Percentiles rank a stretch among this genome's conserved stretches.
These are phyloP conservation scores for Chrysochromulina parva DNA, from an alignment of 78 protist genomes.

Conservation along the genomic window DNA sequence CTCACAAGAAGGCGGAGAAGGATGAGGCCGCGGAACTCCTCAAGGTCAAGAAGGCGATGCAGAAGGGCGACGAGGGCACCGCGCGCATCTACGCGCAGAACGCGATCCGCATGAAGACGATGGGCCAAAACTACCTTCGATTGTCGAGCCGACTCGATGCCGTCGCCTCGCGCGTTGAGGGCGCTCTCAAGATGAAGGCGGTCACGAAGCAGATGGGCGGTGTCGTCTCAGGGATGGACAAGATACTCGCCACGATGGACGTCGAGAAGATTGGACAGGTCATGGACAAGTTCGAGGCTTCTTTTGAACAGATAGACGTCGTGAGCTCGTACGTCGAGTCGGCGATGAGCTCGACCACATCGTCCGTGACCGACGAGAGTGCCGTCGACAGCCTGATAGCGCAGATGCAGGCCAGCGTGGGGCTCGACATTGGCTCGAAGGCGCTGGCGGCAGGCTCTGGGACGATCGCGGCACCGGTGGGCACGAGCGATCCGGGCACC, in stretches of 20 bases:
- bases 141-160: slow-evolving; percentile 91
- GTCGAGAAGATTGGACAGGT: slow-evolving; percentile 67
- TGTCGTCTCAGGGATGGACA: slow-evolving; percentile 84
- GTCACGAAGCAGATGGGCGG: slow-evolving; percentile 83
- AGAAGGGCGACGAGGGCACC: slow-evolving; percentile 91
- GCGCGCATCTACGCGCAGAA: slow-evolving; percentile 96
- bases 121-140: slow-evolving; percentile 74
- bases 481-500: too few species aligned
- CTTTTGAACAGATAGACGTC: slow-evolving; percentile 92
- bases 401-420: too few species aligned
- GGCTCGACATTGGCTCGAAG: too few species aligned
- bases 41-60: slow-evolving; percentile 76
- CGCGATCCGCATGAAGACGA: slow-evolving; percentile 89
- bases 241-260: slow-evolving; percentile 81
- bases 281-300: slow-evolving; percentile 95
- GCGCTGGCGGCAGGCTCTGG: too few species aligned
- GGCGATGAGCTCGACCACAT: slow-evolving; percentile 59
- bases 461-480: too few species aligned
- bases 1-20: slow-evolving; percentile 54
- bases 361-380: too few species aligned
- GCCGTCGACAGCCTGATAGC: too few species aligned
- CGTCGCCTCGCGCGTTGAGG: slow-evolving; percentile 89
- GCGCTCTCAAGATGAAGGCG: slow-evolving; percentile 85
- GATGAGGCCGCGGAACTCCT: slow-evolving; percentile 39
- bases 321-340: slow-evolving; percentile 78